Evolutionary conservation across 169 alveolate species (phyloP).

Genomic region (Eimeria tenella): DNA sequence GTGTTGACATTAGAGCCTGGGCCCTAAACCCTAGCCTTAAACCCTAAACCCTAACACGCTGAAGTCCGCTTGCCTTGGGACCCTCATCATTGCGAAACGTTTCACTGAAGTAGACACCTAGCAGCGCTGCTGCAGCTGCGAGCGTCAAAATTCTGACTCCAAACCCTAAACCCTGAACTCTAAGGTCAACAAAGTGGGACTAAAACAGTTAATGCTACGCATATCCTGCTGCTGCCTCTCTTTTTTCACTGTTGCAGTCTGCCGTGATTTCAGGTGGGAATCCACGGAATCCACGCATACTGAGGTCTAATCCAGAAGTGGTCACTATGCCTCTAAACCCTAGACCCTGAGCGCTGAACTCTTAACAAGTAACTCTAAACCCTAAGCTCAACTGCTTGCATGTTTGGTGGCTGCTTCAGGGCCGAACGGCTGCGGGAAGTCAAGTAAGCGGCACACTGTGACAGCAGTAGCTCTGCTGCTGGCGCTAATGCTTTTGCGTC

Average conservation of each 20-base stretch:
- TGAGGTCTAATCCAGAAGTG: not conserved
- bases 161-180: slow-evolving; percentile 26
- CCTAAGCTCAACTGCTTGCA: not conserved
- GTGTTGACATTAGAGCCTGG: not conserved
- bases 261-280: slow-evolving; percentile 18
- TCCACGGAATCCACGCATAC: not conserved
- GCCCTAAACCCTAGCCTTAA: not conserved
- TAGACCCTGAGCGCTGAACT: slow-evolving; percentile 27
- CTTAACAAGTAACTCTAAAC: not conserved
- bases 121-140: not conserved
- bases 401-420: not conserved
- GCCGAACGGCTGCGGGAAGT: slow-evolving; percentile 9
- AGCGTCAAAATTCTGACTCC: not conserved
- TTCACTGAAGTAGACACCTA: not conserved
- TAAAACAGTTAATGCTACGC: not conserved
- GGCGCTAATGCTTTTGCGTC: slow-evolving; percentile 1
- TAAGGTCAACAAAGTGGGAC: not conserved
- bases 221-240: not conserved
- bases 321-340: not conserved
- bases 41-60: slow-evolving; percentile 12
- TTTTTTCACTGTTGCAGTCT: slow-evolving; percentile 9
- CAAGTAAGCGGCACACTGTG: slow-evolving; percentile 25
- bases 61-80: not conserved
- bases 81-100: not conserved
- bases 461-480: slow-evolving; percentile 16